A percentile compares a stretch with the other conserved stretches of the same genome.
Conservation (phyloP, 371 early-diverging fungal genomes). For the Mortierella sp. region DNA sequence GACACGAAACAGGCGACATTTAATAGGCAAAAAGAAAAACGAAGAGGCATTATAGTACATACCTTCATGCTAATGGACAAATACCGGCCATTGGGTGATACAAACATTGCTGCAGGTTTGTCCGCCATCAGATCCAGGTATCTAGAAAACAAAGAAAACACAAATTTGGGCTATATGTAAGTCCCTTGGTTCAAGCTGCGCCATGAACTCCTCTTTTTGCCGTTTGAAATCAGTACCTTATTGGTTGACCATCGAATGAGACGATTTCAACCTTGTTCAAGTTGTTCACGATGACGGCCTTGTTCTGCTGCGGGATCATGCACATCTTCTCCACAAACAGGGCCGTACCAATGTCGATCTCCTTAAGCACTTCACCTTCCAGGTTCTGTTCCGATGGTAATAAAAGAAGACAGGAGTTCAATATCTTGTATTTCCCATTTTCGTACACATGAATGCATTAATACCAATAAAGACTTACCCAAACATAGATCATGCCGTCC, state of each 20-base stretch:
- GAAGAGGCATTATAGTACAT: too few relatives aligned
- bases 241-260: conserved; percentile 14
- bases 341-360: conserved; percentile 7
- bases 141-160: conserved; percentile 10
- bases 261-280: conserved; percentile 11
- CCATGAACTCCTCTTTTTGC: background rate
- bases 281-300: conserved; percentile 11
- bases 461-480: conserved; percentile 27
- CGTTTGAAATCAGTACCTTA: conserved; percentile 19
- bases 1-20: background rate
- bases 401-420: background rate
- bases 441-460: background rate
- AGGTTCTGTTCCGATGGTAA: conserved; percentile 16
- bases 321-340: conserved; percentile 3
- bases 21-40: too few relatives aligned
- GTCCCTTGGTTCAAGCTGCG: too few relatives aligned
- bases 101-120: conserved; percentile 10
- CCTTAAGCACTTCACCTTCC: conserved; percentile 20
- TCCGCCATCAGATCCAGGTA: conserved; percentile 18
- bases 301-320: conserved; percentile 32
- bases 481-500: conserved; percentile 16
- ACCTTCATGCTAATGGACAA: conserved; percentile 25
- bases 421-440: too few relatives aligned
- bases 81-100: conserved; percentile 21
- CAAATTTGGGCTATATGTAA: background rate